Evolutionary conservation across 2,329 filamentous ascomycete species (phyloP).

Genomic region (Fusarium tanahbumbuense): DNA sequence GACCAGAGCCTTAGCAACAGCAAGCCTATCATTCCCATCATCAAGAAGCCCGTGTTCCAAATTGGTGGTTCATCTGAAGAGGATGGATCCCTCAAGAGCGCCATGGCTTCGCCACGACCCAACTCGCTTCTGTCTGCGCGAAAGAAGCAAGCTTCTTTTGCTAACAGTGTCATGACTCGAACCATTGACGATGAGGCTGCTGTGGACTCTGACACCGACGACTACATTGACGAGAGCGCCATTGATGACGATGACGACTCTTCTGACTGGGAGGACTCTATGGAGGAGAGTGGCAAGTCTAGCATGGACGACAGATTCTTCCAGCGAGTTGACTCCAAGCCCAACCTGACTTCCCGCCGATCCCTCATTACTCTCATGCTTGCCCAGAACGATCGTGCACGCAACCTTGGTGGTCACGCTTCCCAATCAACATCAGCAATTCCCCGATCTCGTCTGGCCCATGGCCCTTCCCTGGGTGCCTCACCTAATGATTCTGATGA

Average conservation of each 20-base stretch:
- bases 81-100: slow-evolving; percentile 76
- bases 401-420: slow-evolving; percentile 75
- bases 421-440: slow-evolving; percentile 76
- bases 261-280: slow-evolving; percentile 73
- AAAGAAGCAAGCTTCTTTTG: slow-evolving; percentile 87
- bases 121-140: slow-evolving; percentile 56
- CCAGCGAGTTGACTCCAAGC: slow-evolving; percentile 88
- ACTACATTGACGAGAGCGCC: slow-evolving; percentile 83
- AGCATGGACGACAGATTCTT: slow-evolving; percentile 88
- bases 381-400: slow-evolving; percentile 78
- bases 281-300: slow-evolving; percentile 84
- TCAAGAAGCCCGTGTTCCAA: slow-evolving; percentile 61
- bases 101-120: slow-evolving; percentile 59
- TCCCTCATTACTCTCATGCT: slow-evolving; percentile 93
- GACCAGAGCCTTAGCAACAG: slow-evolving; percentile 62
- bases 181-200: slow-evolving; percentile 69
- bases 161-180: slow-evolving; percentile 76
- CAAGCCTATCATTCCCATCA: slow-evolving; percentile 46
- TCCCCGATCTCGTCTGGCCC: slow-evolving; percentile 67
- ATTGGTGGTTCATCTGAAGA: slow-evolving; percentile 76
- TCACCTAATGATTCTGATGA: slow-evolving; percentile 72
- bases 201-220: slow-evolving; percentile 71
- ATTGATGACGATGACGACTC: slow-evolving; percentile 78
- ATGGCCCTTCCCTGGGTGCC: slow-evolving; percentile 57
- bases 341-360: slow-evolving; percentile 84